A percentile compares a stretch with the other conserved stretches of the same genome.
Evolutionary conservation across 192 early-diverging fungal genomes (phyloP).

Genomic region (Linnemannia hyalina): DNA sequence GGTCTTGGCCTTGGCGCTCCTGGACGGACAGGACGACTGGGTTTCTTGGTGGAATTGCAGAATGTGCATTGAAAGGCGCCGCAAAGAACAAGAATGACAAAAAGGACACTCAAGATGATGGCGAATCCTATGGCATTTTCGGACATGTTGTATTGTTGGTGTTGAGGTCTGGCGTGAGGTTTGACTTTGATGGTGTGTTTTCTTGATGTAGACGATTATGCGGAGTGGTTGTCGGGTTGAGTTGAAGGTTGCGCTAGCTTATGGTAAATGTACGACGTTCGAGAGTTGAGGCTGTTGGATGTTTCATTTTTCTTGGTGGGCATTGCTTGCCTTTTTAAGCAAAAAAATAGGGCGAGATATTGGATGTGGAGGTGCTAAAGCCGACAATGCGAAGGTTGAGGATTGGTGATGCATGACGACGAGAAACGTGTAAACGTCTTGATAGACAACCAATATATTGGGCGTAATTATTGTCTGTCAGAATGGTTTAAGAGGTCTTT

Average conservation of each 20-base stretch:
- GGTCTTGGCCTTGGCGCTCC: background rate
- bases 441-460: too few species aligned
- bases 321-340: background rate
- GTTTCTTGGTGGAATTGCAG: background rate
- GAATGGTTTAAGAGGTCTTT: too few species aligned
- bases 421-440: background rate
- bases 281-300: background rate
- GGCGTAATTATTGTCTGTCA: too few species aligned
- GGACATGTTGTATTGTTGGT: background rate
- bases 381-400: background rate
- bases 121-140: background rate
- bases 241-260: background rate
- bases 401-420: background rate
- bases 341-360: background rate
- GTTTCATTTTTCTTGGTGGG: background rate
- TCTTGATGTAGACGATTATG: background rate
- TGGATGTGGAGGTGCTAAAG: background rate
- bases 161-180: too few species aligned
- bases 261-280: background rate
- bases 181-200: background rate
- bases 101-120: background rate
- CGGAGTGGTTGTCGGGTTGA: background rate
- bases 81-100: background rate
- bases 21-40: background rate
- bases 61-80: background rate